Evolutionary conservation across 306 rosid species (phyloP), one percentile per base, ranked within the genome.

Genomic region (Phaseolus lunatus): DNA sequence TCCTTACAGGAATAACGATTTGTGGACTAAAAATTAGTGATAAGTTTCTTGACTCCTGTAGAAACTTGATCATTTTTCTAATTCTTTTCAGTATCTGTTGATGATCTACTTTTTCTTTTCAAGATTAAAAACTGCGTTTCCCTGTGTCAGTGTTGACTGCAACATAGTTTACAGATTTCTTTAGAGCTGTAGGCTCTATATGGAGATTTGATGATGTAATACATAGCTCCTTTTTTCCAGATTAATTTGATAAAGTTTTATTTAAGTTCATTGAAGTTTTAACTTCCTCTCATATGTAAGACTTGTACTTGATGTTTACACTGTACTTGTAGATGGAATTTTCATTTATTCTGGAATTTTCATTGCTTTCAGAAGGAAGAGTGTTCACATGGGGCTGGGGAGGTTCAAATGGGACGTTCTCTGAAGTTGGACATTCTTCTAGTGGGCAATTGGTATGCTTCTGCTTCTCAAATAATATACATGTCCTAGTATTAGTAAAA

Each of bases 361-460:
- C 62, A 20, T 68, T 43, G 52, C 35, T 71, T 62, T 70, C 90
- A 94, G 97, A 87, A 71, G 96, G 97, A 61, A 83, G 81, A 18
- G 70, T 94, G 65, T 94, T 89, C 87, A 94, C 98, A 66, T 94
- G 98, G 98, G 98, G 98, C 47, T 94, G 98, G 98, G 97, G 97
- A 81, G 98, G 98, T 81, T 90, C 98, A 33, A 83, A 88, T 72
- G 98, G 97, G 75, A 94, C 98, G 50, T 92, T 94, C 84, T 89
- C 96, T 26, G 96, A 81, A 37, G 89, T 72, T 73, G 97, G 95
- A 35, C 89, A 83, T 85, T 94, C 98, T 58, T 94, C 98, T 1
- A 96, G 94, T 61, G 98, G 97, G 70, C 98, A 94, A 85, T 80
- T 94, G 96, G 98, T 94, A 75, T 82, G 86, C 67, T 84, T 78